These are phyloP conservation scores for Ustilago xerochloae DNA, from an alignment of 1,284 basidiomycete genomes.

Conservation along the genomic window DNA sequence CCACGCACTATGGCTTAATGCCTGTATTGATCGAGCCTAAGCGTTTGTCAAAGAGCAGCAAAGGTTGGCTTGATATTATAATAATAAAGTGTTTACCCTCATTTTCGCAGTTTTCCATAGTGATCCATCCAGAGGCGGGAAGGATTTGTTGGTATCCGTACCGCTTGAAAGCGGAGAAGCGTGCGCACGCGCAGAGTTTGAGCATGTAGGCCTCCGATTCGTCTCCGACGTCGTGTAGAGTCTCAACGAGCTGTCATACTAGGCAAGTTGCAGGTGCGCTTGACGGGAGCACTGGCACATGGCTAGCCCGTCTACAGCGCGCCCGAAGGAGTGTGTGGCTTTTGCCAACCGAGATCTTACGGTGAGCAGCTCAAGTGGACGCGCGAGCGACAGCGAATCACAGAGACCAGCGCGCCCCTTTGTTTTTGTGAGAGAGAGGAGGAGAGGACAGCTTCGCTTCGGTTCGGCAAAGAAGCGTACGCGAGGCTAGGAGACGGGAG, in stretches of 20 bases:
- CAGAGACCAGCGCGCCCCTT: background rate
- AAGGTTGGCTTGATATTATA: too few relatives aligned
- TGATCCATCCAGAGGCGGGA: background rate
- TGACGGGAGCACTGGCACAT: constrained; percentile 5
- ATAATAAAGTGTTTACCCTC: too few relatives aligned
- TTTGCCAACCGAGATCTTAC: background rate
- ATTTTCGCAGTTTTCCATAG: too few relatives aligned
- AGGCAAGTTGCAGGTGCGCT: background rate
- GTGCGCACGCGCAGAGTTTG: background rate
- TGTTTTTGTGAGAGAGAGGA: background rate
- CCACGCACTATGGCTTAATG: too few relatives aligned
- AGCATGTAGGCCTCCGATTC: too few relatives aligned
- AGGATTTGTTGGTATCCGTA: background rate
- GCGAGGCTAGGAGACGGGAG: background rate
- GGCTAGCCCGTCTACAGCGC: too few relatives aligned
- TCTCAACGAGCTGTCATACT: background rate
- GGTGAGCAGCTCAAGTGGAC: background rate
- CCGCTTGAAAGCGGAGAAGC: background rate
- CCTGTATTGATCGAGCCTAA: too few relatives aligned
- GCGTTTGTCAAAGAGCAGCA: too few relatives aligned
- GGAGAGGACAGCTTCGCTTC: too few relatives aligned
- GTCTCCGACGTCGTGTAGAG: background rate
- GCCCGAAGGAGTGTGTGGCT: background rate
- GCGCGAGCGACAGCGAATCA: background rate
- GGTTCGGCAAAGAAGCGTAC: background rate